Base-by-base conservation (phyloP, 306 rosid genomes). In the Quercus agrifolia region DNA sequence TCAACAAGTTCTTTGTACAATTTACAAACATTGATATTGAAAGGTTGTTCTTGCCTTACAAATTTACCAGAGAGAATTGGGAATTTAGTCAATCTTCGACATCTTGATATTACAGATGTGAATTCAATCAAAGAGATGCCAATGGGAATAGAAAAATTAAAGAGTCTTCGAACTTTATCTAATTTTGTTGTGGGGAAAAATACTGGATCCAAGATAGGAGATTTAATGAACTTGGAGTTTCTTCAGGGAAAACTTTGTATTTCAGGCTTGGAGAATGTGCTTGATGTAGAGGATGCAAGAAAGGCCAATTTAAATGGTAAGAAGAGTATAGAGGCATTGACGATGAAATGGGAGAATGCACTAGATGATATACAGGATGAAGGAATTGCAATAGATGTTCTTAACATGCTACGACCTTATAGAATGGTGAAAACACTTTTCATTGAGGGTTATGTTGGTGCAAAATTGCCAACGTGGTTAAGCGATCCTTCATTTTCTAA, bases 1-100 rank as follows among this genome's bases (percentile, higher is more conserved):
- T 71, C 79, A 0, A 21, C 78, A 0, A 55, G 74, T 49, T 19
- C 13, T 2, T 1, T 82, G 20, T 62, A 41, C 55, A 82, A 78
- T 18, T 38, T 82, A 30, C 77, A 71, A 3, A 75, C 28, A 2
- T 58, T 85, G 52, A 71, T 62, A 3, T 71, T 85, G 78, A 31
- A 78, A 0, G 0, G 0, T 1, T 85, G 79, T 66, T 0, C 0
- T 0, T 0, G 0, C 13, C 68, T 85, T 0, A n/a, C 6, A 21
- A 25, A 35, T 25, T 76, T 82, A 20, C 86, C 83, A 0, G 0
- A 20, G 1, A n/a, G 8, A 6, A 31, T 75, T 54, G 54, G 17
- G 54, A 18, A 23, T 12, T 46, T 85, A 2, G 75, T 74, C 56
- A 19, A 44, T 68, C 77, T 82, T 0, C 56, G 33, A 67, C 52